These are phyloP conservation scores for Colletotrichum scovillei DNA, from an alignment of 2,329 filamentous ascomycete species.

Conservation along the genomic window DNA sequence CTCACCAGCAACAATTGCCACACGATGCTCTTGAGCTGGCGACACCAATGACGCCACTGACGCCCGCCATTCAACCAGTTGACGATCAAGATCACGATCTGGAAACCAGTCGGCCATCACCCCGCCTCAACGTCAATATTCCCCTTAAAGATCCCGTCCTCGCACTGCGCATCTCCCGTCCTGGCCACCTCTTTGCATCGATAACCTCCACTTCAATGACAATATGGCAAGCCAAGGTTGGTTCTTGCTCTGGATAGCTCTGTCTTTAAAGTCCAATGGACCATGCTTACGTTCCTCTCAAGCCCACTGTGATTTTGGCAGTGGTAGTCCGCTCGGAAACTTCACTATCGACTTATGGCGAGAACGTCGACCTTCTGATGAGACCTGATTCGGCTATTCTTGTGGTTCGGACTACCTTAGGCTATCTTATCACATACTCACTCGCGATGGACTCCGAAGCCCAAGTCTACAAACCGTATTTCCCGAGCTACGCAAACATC, in stretches of 20 bases:
- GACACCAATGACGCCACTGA: slow-evolving; percentile 60
- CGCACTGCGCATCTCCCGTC: slow-evolving; percentile 80
- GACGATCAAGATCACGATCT: slow-evolving; percentile 61
- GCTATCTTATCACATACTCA: slow-evolving; percentile 95
- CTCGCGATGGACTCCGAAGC: slow-evolving; percentile 86
- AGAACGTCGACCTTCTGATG: slow-evolving; percentile 85
- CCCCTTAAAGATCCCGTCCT: slow-evolving; percentile 73
- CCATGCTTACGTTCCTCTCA: slow-evolving; percentile 13
- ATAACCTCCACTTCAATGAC: slow-evolving; percentile 87
- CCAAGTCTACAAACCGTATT: slow-evolving; percentile 86
- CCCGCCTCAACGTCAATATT: slow-evolving; percentile 46
- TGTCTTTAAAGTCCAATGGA: slow-evolving; percentile 8
- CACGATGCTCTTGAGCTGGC: slow-evolving; percentile 50
- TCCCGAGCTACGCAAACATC: slow-evolving; percentile 74
- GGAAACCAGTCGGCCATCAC: slow-evolving; percentile 41
- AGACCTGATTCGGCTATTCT: slow-evolving; percentile 93
- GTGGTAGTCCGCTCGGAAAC: slow-evolving; percentile 83
- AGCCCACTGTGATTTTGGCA: slow-evolving; percentile 91
- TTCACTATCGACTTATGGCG: slow-evolving; percentile 85
- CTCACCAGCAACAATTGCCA: slow-evolving; percentile 41
- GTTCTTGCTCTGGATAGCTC: slow-evolving; percentile 37
- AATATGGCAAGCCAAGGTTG: slow-evolving; percentile 96
- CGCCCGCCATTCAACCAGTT: slow-evolving; percentile 68
- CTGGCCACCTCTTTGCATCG: slow-evolving; percentile 85
- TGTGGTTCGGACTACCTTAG: slow-evolving; percentile 86